Percentiles rank a stretch among this genome's conserved stretches.
phyloP scores from a whole-genome alignment of 495 filamentous ascomycete genomes.

The Xylaria intraflava region DNA sequence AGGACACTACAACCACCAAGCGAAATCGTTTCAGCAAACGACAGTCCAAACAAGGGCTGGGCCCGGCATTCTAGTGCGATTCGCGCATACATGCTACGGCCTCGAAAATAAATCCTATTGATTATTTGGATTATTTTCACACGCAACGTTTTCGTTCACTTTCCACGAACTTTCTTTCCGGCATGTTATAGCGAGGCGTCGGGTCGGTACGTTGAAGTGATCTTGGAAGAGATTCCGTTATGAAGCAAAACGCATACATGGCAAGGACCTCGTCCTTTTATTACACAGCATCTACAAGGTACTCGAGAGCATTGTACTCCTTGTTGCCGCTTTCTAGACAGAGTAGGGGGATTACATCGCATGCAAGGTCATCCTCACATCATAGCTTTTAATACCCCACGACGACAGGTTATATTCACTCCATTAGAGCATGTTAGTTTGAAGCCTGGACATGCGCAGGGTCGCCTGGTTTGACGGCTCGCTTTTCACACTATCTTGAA shows the following conservation, averaged over 20 bases:
- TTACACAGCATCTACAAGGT: slow-evolving; percentile 8
- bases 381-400: slow-evolving; percentile 7
- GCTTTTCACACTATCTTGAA: background rate
- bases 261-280: slow-evolving; percentile 6
- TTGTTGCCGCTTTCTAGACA: slow-evolving; percentile 11
- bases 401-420: background rate
- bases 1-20: slow-evolving; percentile 47
- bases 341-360: slow-evolving; percentile 5
- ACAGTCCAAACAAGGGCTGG: slow-evolving; percentile 83
- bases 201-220: slow-evolving; percentile 28
- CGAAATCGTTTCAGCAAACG: slow-evolving; percentile 82
- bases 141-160: slow-evolving; percentile 1
- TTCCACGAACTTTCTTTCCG: slow-evolving; percentile 10
- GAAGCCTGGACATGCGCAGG: background rate
- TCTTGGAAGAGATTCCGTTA: slow-evolving; percentile 22
- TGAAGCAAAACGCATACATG: slow-evolving; percentile 24
- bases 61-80: slow-evolving; percentile 60
- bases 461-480: background rate
- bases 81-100: slow-evolving; percentile 10
- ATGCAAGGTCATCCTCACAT: slow-evolving; percentile 8
- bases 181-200: slow-evolving; percentile 34
- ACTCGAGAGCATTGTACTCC: slow-evolving; percentile 2
- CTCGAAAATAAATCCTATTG: slow-evolving; percentile 3
- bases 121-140: slow-evolving; percentile 5
- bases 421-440: background rate